Base-by-base conservation (phyloP, 2,329 filamentous ascomycete species). In the Alternaria arbusti region DNA sequence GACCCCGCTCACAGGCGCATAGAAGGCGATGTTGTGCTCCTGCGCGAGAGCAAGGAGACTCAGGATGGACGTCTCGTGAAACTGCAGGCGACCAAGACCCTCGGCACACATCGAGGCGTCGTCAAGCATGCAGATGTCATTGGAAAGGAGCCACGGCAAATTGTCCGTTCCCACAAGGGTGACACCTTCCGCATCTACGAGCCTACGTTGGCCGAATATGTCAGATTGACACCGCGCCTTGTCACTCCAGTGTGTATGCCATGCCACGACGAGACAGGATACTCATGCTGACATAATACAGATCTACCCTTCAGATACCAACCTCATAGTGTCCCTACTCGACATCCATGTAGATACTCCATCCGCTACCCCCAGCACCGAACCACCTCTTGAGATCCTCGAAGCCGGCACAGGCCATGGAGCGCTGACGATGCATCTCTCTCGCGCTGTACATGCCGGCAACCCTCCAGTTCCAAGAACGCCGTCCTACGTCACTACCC, bases 321-420 rank as follows among this genome's bases (percentile, higher is more conserved):
- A 87, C 68, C 82, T 91, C 30, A 94, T 96, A 56, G 89, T 93
- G 40, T 91, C 88, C 1, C 83, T 94, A 23, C 85, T 96, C 22
- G 92, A 96, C 76, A 84, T 96, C 47, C 89, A 95, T 75, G 86
- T 88, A 28, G 81, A 71, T 70, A 72, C 70, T 3, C 70, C 71
- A 13, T 81, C 28, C 67, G 72, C 40, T 73, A 80, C 79, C 6
- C 77, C 80, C 36, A 64, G 20, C 59, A 60, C 59, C 43, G 65
- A 54, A 78, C 82, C 73, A 9, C 86, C 85, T 0, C 78, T 94
- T 12, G 91, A 95, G 74, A 91, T 96, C 47, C 89, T 96, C 56
- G 93, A 96, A 79, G 92, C 92, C 50, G 92, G 93, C 15, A 96
- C 92, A 4, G 93, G 92, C n/a, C 91, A 94, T 83, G 93, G 92